Base-by-base conservation (phyloP, 164 flowering plant genomes). In the Stephania cephalantha region DNA sequence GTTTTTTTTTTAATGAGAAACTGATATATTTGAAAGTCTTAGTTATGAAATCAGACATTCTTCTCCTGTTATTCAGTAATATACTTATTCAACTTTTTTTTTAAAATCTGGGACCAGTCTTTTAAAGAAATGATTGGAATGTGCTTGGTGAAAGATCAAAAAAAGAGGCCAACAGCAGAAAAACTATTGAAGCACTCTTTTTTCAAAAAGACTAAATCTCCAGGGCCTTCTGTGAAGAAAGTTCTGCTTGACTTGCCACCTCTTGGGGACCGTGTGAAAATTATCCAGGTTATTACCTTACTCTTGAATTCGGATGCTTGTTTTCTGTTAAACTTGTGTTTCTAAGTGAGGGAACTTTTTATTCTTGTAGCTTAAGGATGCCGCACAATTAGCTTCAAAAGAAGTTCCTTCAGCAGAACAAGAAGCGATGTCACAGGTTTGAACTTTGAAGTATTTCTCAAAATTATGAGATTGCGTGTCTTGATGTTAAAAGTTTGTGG, bases 101-200 rank as follows among this genome's bases (percentile, higher is more conserved):
- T 83, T 84, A 25, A 25, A 25, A 80, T 88, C 84, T 85, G 87
- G 86, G 17, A 17, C 13, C 64, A 74, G 99, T 87, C 97, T 73
- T 96, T 96, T 76, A 96, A 92, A 86, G 98, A 94, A 82, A 88
- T 96, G 99, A 97, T 96, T 82, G 97, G 98, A 74, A 94, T 94
- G 98, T 96, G 99, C 87, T 87, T 96, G 88, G 98, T 96, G 88
- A 96, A 96, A 90, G 99, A 96, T 88, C 98, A 86, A 85, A 87
- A 93, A 69, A 92, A 92, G 85, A 90, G 99, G 79, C 99, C 99
- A 77, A 87, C 98, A 30, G 94, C 96, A 7, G 97, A 89, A 66
- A 96, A 96, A 66, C 82, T 96, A 75, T 77, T 96, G 58, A 96
- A 96, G 71, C 98, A 94, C 80, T 82, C 94, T 5, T 94, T 94